A percentile compares a stretch with the other conserved stretches of the same genome.
Evolutionary conservation across 169 alveolate genomes (phyloP).

Genomic region (Plasmodium vinckei): DNA sequence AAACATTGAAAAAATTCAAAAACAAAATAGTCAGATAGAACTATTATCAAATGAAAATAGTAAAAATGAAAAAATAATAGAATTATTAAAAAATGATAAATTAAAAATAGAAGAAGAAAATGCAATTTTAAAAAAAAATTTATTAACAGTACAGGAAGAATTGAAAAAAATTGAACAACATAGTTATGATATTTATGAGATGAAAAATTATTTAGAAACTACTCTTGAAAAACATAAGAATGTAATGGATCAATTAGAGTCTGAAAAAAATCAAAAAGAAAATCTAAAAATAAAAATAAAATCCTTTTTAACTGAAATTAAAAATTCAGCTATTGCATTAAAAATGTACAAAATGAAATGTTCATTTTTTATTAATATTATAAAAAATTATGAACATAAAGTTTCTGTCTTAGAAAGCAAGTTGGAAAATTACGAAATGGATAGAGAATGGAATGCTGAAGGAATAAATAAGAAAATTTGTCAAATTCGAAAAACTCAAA

Average conservation of each 20-base stretch:
- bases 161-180: constrained; percentile 61
- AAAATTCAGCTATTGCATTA: constrained; percentile 34
- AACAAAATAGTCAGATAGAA: constrained; percentile 37
- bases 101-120: constrained; percentile 60
- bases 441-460: background rate
- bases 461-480: too few species aligned
- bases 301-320: constrained; percentile 20
- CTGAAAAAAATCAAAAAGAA: constrained; percentile 66
- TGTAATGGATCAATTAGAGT: constrained; percentile 44
- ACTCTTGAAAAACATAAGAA: constrained; percentile 42
- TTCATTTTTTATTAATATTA: constrained; percentile 35
- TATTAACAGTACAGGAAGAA: constrained; percentile 28
- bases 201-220: constrained; percentile 43
- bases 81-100: constrained; percentile 47
- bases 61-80: constrained; percentile 42
- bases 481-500: background rate
- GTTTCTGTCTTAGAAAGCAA: constrained; percentile 21
- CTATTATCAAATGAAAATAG: constrained; percentile 26
- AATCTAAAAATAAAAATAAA: constrained; percentile 35
- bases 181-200: constrained; percentile 75
- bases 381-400: constrained; percentile 43
- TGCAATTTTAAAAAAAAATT: constrained; percentile 52
- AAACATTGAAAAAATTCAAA: constrained; percentile 37
- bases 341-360: constrained; percentile 65
- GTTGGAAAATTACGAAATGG: constrained; percentile 16